Evolutionary conservation across 768 basidiomycete species (phyloP).

Genomic region (Amanita molliuscula): DNA sequence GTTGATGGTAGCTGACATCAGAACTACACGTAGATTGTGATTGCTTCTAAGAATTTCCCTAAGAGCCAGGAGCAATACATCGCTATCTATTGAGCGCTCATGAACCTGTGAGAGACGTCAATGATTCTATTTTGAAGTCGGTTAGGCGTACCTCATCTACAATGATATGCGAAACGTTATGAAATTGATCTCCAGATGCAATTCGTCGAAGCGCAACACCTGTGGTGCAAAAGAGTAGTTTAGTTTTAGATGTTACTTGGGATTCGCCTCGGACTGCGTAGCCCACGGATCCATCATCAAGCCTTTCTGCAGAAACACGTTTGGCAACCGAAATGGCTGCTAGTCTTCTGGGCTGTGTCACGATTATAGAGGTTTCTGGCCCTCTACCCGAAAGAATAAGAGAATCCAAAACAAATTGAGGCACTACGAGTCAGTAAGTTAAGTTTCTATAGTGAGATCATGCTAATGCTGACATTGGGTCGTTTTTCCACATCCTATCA

Average conservation of each 20-base stretch:
- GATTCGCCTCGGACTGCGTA: conserved; percentile 87
- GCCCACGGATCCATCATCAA: conserved; percentile 71
- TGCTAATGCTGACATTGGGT: conserved; percentile 51
- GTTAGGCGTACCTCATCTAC: conserved; percentile 68
- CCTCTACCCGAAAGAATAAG: conserved; percentile 55
- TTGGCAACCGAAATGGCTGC: conserved; percentile 84
- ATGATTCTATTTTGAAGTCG: background rate
- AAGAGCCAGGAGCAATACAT: conserved; percentile 79
- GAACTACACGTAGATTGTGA: conserved; percentile 60
- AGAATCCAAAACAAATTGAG: conserved; percentile 84
- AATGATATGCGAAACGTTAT: conserved; percentile 71
- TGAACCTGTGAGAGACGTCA: conserved; percentile 48
- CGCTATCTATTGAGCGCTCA: conserved; percentile 85
- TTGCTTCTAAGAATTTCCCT: conserved; percentile 56
- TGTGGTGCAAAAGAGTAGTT: conserved; percentile 85
- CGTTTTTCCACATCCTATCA: conserved; percentile 78
- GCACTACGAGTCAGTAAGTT: conserved; percentile 35
- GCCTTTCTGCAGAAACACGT: conserved; percentile 75
- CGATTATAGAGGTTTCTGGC: conserved; percentile 59
- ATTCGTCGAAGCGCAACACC: conserved; percentile 83
- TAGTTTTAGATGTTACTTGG: conserved; percentile 53
- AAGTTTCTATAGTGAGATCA: background rate
- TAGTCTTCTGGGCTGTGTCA: conserved; percentile 86
- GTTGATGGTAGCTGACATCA: conserved; percentile 96
- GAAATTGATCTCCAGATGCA: conserved; percentile 59